phyloP scores from a whole-genome alignment of 306 rosid species.

The Crotalaria pallida region DNA sequence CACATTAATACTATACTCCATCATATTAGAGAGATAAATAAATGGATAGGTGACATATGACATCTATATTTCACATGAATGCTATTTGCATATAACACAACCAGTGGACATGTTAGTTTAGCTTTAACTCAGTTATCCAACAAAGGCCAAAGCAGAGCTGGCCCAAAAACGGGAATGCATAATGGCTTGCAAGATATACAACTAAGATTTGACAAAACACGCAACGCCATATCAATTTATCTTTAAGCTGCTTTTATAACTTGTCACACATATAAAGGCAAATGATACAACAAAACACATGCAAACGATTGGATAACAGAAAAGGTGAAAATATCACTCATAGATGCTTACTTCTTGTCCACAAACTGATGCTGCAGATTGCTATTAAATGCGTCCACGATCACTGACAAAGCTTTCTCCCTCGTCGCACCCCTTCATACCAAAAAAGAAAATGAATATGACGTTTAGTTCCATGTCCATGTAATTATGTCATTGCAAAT shows the following conservation, averaged over 20 bases:
- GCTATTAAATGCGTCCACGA: constrained; percentile 49
- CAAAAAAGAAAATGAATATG: not conserved
- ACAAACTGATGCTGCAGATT: constrained; percentile 58
- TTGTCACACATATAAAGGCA: not conserved
- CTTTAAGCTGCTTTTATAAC: not conserved
- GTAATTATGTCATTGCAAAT: not conserved
- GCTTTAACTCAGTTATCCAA: not conserved
- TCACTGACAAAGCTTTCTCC: constrained; percentile 53
- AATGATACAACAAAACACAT: not conserved
- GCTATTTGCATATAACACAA: not conserved
- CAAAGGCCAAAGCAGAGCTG: not conserved
- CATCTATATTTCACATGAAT: not conserved
- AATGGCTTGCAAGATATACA: not conserved
- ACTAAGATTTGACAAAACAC: not conserved
- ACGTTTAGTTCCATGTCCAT: not conserved
- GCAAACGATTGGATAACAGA: not conserved
- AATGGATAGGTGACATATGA: not conserved
- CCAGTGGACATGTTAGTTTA: not conserved
- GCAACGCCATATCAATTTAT: not conserved
- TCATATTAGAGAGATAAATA: not conserved
- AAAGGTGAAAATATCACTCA: not conserved
- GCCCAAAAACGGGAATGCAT: not conserved
- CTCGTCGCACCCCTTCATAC: constrained; percentile 67
- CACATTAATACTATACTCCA: not conserved
- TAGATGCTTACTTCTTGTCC: constrained; percentile 63